Percentiles rank a stretch among this genome's conserved stretches.
Conservation (phyloP, 257 asterid species). For the Fraxinus cuspidata region DNA sequence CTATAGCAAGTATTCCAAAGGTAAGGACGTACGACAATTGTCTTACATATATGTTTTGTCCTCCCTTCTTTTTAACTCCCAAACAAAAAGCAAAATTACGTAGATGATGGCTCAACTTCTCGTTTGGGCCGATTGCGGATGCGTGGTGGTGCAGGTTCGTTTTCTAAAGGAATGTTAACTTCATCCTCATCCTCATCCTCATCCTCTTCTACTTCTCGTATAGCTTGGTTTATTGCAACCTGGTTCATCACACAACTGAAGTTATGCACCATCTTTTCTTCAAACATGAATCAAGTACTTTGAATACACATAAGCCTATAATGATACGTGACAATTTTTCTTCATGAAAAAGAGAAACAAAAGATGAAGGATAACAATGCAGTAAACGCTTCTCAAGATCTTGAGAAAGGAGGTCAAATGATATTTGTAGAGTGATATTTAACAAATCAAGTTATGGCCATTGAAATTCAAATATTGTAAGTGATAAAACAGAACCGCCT, state of each 20-base stretch:
- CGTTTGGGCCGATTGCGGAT: constrained; percentile 77
- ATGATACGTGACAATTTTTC: background rate
- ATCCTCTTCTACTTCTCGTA: constrained; percentile 51
- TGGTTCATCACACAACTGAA: constrained; percentile 29
- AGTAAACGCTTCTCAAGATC: background rate
- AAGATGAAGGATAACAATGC: background rate
- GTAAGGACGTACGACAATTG: background rate
- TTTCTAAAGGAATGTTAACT: constrained; percentile 32
- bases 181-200: constrained; percentile 34
- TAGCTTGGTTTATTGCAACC: constrained; percentile 57
- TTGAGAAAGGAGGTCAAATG: background rate
- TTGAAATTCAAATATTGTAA: background rate
- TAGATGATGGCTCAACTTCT: constrained; percentile 60
- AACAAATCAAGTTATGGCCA: background rate
- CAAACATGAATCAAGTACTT: background rate
- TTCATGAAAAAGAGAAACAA: background rate
- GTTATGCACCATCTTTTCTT: constrained; percentile 5
- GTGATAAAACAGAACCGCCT: background rate
- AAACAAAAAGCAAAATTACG: constrained; percentile 11
- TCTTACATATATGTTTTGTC: background rate
- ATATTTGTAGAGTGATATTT: background rate
- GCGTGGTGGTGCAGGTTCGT: constrained; percentile 48
- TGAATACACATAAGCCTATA: background rate
- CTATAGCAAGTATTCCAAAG: background rate
- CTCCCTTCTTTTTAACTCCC: background rate